A percentile compares a stretch with the other conserved stretches of the same genome.
Conservation (phyloP, 495 filamentous ascomycete species). For the Diplogelasinospora grovesii region DNA sequence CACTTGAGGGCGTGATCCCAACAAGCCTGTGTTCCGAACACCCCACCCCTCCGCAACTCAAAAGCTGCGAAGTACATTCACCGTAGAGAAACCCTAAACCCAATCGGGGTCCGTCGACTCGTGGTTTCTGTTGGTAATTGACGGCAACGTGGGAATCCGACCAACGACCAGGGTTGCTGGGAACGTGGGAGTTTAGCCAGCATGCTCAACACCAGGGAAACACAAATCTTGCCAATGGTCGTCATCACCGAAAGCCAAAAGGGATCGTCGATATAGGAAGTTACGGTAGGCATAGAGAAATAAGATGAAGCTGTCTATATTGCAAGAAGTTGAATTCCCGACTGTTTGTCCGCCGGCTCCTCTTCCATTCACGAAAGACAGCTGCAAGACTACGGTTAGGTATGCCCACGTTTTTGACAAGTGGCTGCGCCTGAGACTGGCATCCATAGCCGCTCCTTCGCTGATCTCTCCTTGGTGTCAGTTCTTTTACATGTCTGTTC, state of each 20-base stretch:
- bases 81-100: conserved; percentile 3
- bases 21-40: conserved; percentile 3
- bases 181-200: conserved; percentile 11
- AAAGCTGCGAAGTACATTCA: not conserved
- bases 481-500: no score
- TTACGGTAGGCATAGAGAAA: no score
- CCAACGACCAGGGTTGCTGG: not conserved
- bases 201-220: not conserved
- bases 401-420: conserved; percentile 7
- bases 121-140: conserved; percentile 30
- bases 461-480: no score
- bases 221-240: no score
- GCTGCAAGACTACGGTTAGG: conserved; percentile 2
- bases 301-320: no score
- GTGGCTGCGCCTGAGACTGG: not conserved
- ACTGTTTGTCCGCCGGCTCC: no score
- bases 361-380: no score
- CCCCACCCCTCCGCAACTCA: conserved; percentile 7
- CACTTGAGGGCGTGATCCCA: conserved; percentile 17
- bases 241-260: no score
- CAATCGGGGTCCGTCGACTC: conserved; percentile 13
- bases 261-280: no score
- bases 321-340: no score
- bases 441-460: no score
- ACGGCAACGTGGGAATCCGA: conserved; percentile 2